Base-by-base conservation (phyloP, 2,329 filamentous ascomycete genomes). In the Samsoniella hepiali region DNA sequence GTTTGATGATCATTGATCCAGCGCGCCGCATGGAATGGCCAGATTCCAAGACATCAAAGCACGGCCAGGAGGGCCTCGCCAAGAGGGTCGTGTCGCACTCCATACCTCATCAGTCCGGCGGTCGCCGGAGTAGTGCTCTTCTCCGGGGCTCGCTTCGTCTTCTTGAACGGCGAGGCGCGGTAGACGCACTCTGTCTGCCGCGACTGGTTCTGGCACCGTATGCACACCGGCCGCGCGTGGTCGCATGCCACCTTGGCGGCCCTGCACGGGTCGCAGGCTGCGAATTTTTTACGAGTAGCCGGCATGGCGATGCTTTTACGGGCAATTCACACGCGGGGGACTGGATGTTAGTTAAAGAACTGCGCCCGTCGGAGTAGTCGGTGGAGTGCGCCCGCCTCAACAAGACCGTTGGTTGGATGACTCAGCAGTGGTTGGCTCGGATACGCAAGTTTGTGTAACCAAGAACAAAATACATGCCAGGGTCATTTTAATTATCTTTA, bases 221-320 rank as follows among this genome's bases (percentile, higher is more conserved):
- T 66, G 49, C 72, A 74, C 22, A 66, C 66, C 6, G 71, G 71
- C 49, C 65, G 51, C n/a, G 60, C 45, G 63, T 74, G 72, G 58
- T 72, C 66, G 64, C 68, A 69, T 2, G 68, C 69, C 15, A 71
- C 61, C 50, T 72, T 72, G 3, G 69, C 64, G 8, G 58, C 45
- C 66, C 75, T 50, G 67, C 75, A 65, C 60, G 74, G 53, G 66
- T 74, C 65, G 68, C 73, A 71, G 1, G 69, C 69, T 34, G 62
- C 55, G 40, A 58, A 63, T 29, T 59, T 58, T n/a, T 57, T 63
- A 49, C 62, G 62, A 36, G 36, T 22, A 11, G 42, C 44, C 60
- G 60, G 60, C 60, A 63, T 63, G 34, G 27, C n/a, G 58, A 61
- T 42, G 38, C 15, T 61, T 54, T 45, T 40, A 53, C 29, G 15